Evolutionary conservation across 495 filamentous ascomycete genomes (phyloP), one percentile per base, ranked within the genome.

Genomic region (Xylaria venustula): DNA sequence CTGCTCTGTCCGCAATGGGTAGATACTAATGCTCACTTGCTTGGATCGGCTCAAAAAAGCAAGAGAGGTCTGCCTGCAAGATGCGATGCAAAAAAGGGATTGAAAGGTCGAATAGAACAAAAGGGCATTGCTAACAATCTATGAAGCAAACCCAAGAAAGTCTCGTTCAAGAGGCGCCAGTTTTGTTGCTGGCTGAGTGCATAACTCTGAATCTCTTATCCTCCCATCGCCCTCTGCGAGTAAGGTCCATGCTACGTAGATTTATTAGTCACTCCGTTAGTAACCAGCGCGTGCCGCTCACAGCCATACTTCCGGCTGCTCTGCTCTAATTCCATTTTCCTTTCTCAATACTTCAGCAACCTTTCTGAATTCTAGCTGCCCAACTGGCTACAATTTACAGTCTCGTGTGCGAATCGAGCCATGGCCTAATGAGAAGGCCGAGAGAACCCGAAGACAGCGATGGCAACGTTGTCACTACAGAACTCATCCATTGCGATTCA

Each of bases 401-500:
- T 51, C 40, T 37, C 49, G 8, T 46, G 28, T 46, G 41, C 40
- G 58, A 12, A 20, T 46, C 37, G 22, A 37, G 28, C 40, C 58
- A 19, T 26, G n/a, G 26, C 46, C 50, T 14, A 28, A 60, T 37
- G 48, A 52, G 5, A 23, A 52, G 7, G 15, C 7, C 1, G 32
- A 14, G 22, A 22, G 17, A 42, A 8, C 12, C 47, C 26, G 57
- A 41, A 15, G 20, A 46, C 47, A 45, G 14, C 46, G 19, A 46
- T 23, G 30, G 49, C 49, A 23, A 36, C 40, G 47, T 19, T 45
- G 40, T 53, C 58, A 53, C 58, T 60, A 53, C 41, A 52, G 58
- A 60, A 60, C 40, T 53, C 58, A 53, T 60, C 49, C 48, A 52
- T 60, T 60, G 46, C 41, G 48, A 60, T 53, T 60, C 58, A 53